phyloP scores from a whole-genome alignment of 2,329 filamentous ascomycete species.

The Scedosporium apiospermum region DNA sequence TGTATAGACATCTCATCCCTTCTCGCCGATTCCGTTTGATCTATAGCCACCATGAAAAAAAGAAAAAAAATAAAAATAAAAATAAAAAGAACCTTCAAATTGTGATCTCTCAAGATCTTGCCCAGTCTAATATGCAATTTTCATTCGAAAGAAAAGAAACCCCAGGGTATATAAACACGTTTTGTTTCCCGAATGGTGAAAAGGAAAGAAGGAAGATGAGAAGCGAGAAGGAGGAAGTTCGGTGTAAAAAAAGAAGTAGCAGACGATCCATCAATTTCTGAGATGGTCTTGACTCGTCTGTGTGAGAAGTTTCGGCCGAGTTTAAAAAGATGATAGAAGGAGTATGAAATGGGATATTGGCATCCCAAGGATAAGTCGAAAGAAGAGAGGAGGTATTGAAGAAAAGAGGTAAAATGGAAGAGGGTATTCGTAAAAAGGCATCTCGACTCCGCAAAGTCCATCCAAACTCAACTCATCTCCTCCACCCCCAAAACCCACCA shows the following conservation, averaged over 20 bases:
- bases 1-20: no score
- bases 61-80: neutral
- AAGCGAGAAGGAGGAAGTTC: neutral
- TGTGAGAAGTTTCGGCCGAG: neutral
- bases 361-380: neutral
- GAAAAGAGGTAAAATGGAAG: neutral
- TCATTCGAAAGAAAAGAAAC: constrained; percentile 3
- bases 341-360: neutral
- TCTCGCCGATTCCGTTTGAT: neutral
- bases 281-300: neutral
- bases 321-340: neutral
- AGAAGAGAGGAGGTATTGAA: neutral
- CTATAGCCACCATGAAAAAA: neutral
- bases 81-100: neutral
- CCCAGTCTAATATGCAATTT: neutral
- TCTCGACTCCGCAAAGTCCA: neutral
- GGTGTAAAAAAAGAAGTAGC: neutral
- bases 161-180: constrained; percentile 1
- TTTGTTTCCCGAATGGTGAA: neutral
- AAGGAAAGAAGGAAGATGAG: neutral
- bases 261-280: neutral
- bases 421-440: neutral
- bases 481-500: constrained; percentile 51
- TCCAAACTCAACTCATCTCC: constrained; percentile 22
- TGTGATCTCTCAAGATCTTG: neutral